phyloP scores from a whole-genome alignment of 345 rosid genomes.

The Melaleuca quinquenervia region DNA sequence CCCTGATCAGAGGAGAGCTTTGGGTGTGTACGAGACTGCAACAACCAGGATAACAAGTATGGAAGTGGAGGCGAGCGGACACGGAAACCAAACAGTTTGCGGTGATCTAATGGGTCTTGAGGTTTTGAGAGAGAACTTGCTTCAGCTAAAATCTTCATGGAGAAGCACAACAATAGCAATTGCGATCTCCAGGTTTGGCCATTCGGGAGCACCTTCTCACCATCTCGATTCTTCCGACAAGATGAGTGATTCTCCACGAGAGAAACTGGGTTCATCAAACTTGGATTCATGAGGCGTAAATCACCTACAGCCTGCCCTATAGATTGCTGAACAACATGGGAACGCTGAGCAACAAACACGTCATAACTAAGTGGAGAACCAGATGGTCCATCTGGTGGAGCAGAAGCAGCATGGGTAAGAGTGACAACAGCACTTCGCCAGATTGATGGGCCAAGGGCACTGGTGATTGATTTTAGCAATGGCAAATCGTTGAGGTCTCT shows the following conservation, averaged over 20 bases:
- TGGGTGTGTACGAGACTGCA: slow-evolving; percentile 90
- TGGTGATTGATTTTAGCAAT: slow-evolving; percentile 55
- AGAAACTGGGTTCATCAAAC: slow-evolving; percentile 84
- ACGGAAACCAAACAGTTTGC: slow-evolving; percentile 84
- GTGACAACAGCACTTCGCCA: slow-evolving; percentile 88
- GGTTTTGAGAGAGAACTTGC: slow-evolving; percentile 66
- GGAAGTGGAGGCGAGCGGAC: slow-evolving; percentile 89
- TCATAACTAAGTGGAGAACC: slow-evolving; percentile 85
- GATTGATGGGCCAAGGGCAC: slow-evolving; percentile 60
- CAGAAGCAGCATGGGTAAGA: slow-evolving; percentile 91
- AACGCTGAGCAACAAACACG: slow-evolving; percentile 83
- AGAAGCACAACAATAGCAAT: slow-evolving; percentile 60
- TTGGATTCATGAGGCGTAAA: slow-evolving; percentile 81
- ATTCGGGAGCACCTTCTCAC: slow-evolving; percentile 81
- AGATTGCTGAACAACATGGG: slow-evolving; percentile 87
- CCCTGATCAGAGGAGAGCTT: slow-evolving; percentile 73
- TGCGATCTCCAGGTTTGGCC: slow-evolving; percentile 93
- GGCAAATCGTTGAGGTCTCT: slow-evolving; percentile 86
- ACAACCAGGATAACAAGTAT: slow-evolving; percentile 79
- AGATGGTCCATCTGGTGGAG: slow-evolving; percentile 95
- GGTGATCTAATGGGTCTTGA: slow-evolving; percentile 69
- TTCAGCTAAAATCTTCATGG: slow-evolving; percentile 81
- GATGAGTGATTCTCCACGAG: slow-evolving; percentile 87
- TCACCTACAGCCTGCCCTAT: slow-evolving; percentile 92
- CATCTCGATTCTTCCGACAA: slow-evolving; percentile 79